Evolutionary conservation across 2,329 filamentous ascomycete genomes (phyloP), one percentile per base, ranked within the genome.

Genomic region (Ploettnerulaceae sp.): DNA sequence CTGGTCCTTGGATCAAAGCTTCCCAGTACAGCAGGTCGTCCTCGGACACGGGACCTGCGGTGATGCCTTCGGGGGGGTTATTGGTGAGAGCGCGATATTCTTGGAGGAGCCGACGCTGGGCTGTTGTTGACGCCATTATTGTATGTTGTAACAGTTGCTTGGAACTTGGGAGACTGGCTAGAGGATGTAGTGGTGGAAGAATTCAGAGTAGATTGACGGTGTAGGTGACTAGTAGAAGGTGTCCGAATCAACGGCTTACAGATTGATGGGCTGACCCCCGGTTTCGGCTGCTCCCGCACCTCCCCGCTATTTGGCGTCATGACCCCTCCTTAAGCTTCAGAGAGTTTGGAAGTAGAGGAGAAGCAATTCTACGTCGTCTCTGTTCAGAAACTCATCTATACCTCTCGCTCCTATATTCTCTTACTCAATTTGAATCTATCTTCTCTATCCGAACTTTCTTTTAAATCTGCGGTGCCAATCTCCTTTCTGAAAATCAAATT

Each of bases 11-110:
- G 61, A 98, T 97, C 53, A 97, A 73, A 7, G 90, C 93, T 71
- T 98, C 93, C 93, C 93, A 98, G 62, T 88, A 74, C 61, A 96
- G 86, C 64, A 97, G 82, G 71, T 98, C 89, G 67, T 97, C 93
- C 73, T 98, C 93, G 55, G 79, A 86, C 51, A 96, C 75, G 25
- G 93, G 93, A 15, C 93, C 93, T 12, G 93, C 93, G 49, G 88
- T 95, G 70, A 98, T 97, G 66, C 93, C 93, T 52, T 97, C 91
- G n/a, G 91, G 91, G 0, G 91, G 89, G 69, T 94, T 93, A 63
- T 89, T 91, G 54, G 89, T 93, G 53, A 98, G 84, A 54, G 86
- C 82, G 64, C 88, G 88, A 75, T 98, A 98, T 74, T 98, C 93
- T 71, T 91, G 87, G 66, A 97, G 89, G 58, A 98, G 86, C 32